phyloP scores from a whole-genome alignment of 768 basidiomycete species.

The Tricholoma matsutake region DNA sequence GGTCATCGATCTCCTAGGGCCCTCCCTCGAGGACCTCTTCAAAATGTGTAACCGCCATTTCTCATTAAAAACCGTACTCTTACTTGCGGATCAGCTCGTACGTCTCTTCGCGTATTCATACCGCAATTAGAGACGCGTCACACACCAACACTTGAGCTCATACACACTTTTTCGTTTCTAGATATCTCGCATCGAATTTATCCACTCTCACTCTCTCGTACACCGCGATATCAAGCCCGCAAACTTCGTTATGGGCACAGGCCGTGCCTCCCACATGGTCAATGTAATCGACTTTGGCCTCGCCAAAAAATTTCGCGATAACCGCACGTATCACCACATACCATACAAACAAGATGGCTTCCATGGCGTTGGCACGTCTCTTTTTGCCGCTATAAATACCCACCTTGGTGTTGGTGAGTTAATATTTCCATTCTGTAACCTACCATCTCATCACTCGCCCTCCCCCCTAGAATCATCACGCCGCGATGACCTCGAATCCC shows the following conservation, averaged over 20 bases:
- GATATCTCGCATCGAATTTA: slow-evolving; percentile 96
- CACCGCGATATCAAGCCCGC: slow-evolving; percentile 99
- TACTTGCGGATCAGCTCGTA: slow-evolving; percentile 93
- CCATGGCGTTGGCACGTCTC: slow-evolving; percentile 76
- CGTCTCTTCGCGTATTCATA: slow-evolving; percentile 33
- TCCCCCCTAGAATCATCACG: slow-evolving; percentile 59
- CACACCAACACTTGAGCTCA: slow-evolving; percentile 12
- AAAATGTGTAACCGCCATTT: slow-evolving; percentile 91
- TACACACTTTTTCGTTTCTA: slow-evolving; percentile 27
- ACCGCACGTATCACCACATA: slow-evolving; percentile 61
- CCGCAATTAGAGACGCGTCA: slow-evolving; percentile 8
- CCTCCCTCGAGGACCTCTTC: slow-evolving; percentile 83
- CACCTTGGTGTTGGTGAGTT: slow-evolving; percentile 71
- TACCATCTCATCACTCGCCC: slow-evolving; percentile 10
- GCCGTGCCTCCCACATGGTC: slow-evolving; percentile 57
- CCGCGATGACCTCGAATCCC: slow-evolving; percentile 75
- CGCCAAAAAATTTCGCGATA: slow-evolving; percentile 73
- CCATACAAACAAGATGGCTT: slow-evolving; percentile 71
- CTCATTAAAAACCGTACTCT: slow-evolving; percentile 88
- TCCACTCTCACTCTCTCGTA: slow-evolving; percentile 91
- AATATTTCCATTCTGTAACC: background rate
- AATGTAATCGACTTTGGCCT: slow-evolving; percentile 93
- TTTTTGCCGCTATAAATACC: slow-evolving; percentile 74
- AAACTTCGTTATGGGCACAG: slow-evolving; percentile 94
- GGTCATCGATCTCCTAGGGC: slow-evolving; percentile 95